Evolutionary conservation across 306 rosid species (phyloP).

Genomic region (Fragaria nilgerrensis): DNA sequence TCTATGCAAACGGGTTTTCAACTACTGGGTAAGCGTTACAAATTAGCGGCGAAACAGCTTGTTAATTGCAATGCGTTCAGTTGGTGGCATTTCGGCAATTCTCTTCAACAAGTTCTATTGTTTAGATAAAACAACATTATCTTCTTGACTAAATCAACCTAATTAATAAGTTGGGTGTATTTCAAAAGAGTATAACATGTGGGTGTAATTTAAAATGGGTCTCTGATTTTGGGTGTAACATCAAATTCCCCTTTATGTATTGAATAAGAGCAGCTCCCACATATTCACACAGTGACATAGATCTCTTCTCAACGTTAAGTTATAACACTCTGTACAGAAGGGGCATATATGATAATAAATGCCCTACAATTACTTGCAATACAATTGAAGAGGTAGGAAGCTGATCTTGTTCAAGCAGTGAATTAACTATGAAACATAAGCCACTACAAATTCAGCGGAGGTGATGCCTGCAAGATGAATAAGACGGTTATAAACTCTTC

Average conservation of each 20-base stretch:
- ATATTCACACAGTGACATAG: not conserved
- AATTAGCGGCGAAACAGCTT: too few relatives aligned
- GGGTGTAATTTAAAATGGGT: too few relatives aligned
- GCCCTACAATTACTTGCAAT: not conserved
- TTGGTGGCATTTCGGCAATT: too few relatives aligned
- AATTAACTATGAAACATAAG: not conserved
- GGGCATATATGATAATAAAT: not conserved
- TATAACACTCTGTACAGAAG: not conserved
- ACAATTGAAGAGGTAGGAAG: not conserved
- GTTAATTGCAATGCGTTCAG: too few relatives aligned
- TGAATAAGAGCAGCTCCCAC: not conserved
- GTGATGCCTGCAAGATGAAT: conserved; percentile 72
- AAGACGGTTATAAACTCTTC: not conserved
- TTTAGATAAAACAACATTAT: too few relatives aligned
- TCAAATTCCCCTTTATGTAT: not conserved
- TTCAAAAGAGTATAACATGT: too few relatives aligned
- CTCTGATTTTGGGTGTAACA: too few relatives aligned
- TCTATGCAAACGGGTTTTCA: too few relatives aligned
- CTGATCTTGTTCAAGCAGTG: not conserved
- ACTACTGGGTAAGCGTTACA: too few relatives aligned
- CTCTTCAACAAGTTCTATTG: too few relatives aligned
- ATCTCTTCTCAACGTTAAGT: not conserved
- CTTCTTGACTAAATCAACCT: too few relatives aligned
- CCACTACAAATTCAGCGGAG: conserved; percentile 45
- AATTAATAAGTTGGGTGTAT: too few relatives aligned